Percentiles rank a stretch among this genome's conserved stretches.
These are phyloP conservation scores for Punctularia strigosozonata DNA, from an alignment of 768 basidiomycete species.

Conservation along the genomic window DNA sequence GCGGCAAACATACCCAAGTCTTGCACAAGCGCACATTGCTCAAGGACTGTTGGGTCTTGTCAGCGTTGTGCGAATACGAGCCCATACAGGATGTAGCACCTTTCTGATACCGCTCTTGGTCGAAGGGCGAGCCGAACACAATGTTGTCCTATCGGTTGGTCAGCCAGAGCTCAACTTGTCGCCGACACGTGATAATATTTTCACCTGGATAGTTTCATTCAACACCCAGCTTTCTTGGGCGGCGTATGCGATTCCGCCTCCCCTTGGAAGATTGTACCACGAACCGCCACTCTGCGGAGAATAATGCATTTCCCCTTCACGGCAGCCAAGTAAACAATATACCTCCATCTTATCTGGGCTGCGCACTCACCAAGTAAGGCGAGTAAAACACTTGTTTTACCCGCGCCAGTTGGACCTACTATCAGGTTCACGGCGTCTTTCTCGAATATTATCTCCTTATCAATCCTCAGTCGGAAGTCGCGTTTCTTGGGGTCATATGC, in stretches of 20 bases:
- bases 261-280: slow-evolving; percentile 9
- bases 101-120: slow-evolving; percentile 23
- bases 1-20: slow-evolving; percentile 36
- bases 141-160: slow-evolving; percentile 33
- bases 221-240: slow-evolving; percentile 9
- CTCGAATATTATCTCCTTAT: slow-evolving; percentile 10
- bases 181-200: slow-evolving; percentile 1
- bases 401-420: slow-evolving; percentile 9
- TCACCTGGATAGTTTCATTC: slow-evolving; percentile 7
- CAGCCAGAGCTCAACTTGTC: neutral
- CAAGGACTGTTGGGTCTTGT: slow-evolving; percentile 19
- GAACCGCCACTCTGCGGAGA: slow-evolving; percentile 5
- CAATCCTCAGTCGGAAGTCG: slow-evolving; percentile 1
- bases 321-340: neutral
- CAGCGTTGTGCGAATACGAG: neutral
- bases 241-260: slow-evolving; percentile 7
- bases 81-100: neutral
- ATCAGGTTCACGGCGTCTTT: slow-evolving; percentile 9
- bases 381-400: slow-evolving; percentile 10
- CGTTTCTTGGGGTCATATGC: neutral
- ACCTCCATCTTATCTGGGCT: neutral
- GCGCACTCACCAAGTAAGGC: slow-evolving; percentile 5
- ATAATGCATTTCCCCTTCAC: slow-evolving; percentile 5
- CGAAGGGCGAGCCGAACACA: slow-evolving; percentile 24
- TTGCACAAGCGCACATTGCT: slow-evolving; percentile 28